Conservation (phyloP, 495 filamentous ascomycete species). For the Penicillium taxi region DNA sequence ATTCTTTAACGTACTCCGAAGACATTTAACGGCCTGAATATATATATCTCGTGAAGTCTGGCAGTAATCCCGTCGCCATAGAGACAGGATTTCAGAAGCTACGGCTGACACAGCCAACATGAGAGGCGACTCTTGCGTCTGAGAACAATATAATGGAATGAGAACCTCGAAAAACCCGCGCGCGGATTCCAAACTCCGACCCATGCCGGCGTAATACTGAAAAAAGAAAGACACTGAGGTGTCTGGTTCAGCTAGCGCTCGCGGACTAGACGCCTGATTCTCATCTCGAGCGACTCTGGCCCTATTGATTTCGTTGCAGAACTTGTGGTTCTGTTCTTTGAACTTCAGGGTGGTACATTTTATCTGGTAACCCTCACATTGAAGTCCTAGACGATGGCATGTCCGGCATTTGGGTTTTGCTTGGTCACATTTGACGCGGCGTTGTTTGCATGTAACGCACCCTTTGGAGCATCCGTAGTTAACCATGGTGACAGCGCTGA, state of each 20-base stretch:
- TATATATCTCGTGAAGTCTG: background rate
- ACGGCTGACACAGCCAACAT: conserved; percentile 9
- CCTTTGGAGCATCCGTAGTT: conserved; percentile 14
- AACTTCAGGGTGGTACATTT: conserved; percentile 6
- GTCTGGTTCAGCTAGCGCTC: conserved; percentile 5
- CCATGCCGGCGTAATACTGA: conserved; percentile 6
- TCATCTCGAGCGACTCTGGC: background rate
- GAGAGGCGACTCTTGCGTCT: conserved; percentile 9
- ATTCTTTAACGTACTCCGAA: conserved; percentile 5
- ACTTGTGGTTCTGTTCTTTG: conserved; percentile 10
- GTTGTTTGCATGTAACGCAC: conserved; percentile 24
- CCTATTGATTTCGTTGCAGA: background rate
- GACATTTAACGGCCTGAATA: conserved; percentile 1
- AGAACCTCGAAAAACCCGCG: conserved; percentile 12
- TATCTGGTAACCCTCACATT: conserved; percentile 5
- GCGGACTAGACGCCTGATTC: background rate
- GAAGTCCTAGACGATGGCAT: conserved; percentile 7
- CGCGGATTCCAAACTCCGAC: conserved; percentile 5
- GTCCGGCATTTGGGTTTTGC: conserved; percentile 13
- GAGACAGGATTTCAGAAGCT: conserved; percentile 7
- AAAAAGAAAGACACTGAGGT: conserved; percentile 8
- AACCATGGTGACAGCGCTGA: conserved; percentile 9
- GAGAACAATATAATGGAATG: conserved; percentile 7
- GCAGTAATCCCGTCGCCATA: conserved; percentile 4
- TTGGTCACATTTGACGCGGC: conserved; percentile 24